Percentiles rank a stretch among this genome's conserved stretches.
phyloP scores from a whole-genome alignment of 106 monocot species.

The Apostasia shenzhenica region DNA sequence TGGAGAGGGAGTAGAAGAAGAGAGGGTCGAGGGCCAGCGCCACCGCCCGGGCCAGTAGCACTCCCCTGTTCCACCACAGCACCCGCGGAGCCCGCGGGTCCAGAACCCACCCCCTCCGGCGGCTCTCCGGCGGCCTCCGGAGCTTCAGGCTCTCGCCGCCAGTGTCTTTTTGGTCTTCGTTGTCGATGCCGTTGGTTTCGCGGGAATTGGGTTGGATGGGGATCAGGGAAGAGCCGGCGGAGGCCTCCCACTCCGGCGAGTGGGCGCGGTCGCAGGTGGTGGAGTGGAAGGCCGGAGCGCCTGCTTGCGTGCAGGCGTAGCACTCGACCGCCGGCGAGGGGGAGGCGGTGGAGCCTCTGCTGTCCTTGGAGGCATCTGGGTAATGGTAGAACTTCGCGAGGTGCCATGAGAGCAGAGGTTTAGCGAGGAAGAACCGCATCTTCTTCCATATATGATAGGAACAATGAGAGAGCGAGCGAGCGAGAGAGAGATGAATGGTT shows the following conservation, averaged over 20 bases:
- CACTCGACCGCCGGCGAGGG: constrained; percentile 25
- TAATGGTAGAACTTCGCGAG: background rate
- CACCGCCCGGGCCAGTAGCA: constrained; percentile 62
- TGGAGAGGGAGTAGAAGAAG: constrained; percentile 82
- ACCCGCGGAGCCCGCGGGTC: constrained; percentile 72
- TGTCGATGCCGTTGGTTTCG: background rate
- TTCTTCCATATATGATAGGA: constrained; percentile 21
- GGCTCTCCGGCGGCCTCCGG: background rate
- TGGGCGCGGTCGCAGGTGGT: constrained; percentile 49
- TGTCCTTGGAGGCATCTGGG: background rate
- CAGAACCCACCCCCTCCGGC: constrained; percentile 41
- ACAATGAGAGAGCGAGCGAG: constrained; percentile 10
- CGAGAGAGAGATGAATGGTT: background rate
- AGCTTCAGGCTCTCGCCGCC: background rate
- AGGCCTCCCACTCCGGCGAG: constrained; percentile 56
- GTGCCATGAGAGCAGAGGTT: constrained; percentile 12
- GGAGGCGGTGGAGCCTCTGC: background rate
- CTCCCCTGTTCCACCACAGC: constrained; percentile 62
- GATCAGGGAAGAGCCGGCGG: constrained; percentile 75
- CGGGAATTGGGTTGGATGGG: constrained; percentile 44
- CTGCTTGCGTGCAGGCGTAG: constrained; percentile 74
- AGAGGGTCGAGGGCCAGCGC: constrained; percentile 81
- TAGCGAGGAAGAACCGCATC: constrained; percentile 25
- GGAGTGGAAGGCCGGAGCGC: constrained; percentile 69
- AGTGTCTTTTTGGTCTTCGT: background rate